Base-by-base conservation (phyloP, 2,329 filamentous ascomycete species). In the Fusarium marasasianum region DNA sequence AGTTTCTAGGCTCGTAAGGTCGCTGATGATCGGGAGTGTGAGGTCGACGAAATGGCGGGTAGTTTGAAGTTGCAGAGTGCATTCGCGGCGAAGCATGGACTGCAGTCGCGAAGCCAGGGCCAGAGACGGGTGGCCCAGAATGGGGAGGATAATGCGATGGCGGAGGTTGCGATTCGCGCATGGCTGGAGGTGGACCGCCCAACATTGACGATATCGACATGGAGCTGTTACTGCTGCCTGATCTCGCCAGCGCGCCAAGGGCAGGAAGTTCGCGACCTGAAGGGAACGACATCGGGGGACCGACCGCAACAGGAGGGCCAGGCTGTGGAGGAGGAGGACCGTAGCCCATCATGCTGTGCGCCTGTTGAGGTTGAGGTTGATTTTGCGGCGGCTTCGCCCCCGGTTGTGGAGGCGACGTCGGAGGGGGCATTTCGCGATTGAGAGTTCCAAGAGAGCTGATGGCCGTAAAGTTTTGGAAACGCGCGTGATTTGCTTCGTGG, bases 11-110 rank as follows among this genome's bases (percentile, higher is more conserved):
- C 70, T 85, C 86, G 82, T 90, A 89, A 63, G 84, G 83, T 76
- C 89, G 87, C 53, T 87, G 85, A 69, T 91, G 90, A 50, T 94
- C 92, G n/a, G 93, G 93, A 0, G 92, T 94, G 66, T 93, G 91
- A 6, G 92, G 92, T 69, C 92, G 87, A 71, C 91, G 87, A 80
- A 89, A 92, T 10, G 88, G 86, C 58, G 84, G 84, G 69, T 92
- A 92, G 24, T 93, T 91, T 69, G 89, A 82, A 1, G 87, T 84
- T 6, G 87, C 82, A 33, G 86, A 85, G 65, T 86, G 87, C 84
- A 90, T 87, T 45, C 87, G 83, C 8, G 89, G 89, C 20, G 89
- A 91, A 5, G 87, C 87, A 68, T 90, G 88, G 6, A 89, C 79
- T 4, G 87, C 79, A 22, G 85, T 79, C 53, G 84, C 83, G 77